These are phyloP conservation scores for Gloeophyllum trabeum DNA, from an alignment of 768 basidiomycete genomes.

Conservation along the genomic window DNA sequence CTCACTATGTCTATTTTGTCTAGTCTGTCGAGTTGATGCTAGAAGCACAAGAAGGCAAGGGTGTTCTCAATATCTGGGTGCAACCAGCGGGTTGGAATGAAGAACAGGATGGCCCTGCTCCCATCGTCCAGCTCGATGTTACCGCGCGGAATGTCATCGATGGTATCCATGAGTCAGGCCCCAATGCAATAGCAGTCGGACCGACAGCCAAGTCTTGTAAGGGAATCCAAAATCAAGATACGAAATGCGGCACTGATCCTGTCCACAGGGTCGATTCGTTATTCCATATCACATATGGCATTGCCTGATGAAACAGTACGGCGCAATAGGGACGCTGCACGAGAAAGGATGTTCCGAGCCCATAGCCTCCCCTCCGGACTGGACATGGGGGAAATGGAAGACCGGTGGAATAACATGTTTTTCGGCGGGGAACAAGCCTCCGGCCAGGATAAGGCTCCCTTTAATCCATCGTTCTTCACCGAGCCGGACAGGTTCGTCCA, in stretches of 20 bases:
- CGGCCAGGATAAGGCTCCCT: too few relatives aligned
- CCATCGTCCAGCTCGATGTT: slow-evolving; percentile 53
- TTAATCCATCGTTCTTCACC: too few relatives aligned
- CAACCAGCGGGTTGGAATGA: slow-evolving; percentile 42
- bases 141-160: slow-evolving; percentile 32
- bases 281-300: slow-evolving; percentile 4
- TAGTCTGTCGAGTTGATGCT: slow-evolving; percentile 52
- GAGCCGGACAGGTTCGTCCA: too few relatives aligned
- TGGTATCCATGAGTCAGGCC: slow-evolving; percentile 35
- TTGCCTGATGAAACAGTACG: slow-evolving; percentile 4
- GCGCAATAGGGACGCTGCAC: slow-evolving; percentile 5
- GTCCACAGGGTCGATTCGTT: slow-evolving; percentile 8
- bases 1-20: slow-evolving; percentile 2
- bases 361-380: not conserved
- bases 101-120: slow-evolving; percentile 22
- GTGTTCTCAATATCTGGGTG: slow-evolving; percentile 52
- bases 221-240: not conserved
- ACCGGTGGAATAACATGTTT: not conserved
- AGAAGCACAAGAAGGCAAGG: slow-evolving; percentile 35
- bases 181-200: slow-evolving; percentile 5
- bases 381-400: not conserved
- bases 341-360: slow-evolving; percentile 6
- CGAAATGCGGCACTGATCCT: too few relatives aligned
- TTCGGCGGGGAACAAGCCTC: not conserved
- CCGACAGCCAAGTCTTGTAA: not conserved